Conservation (phyloP, 2,329 filamentous ascomycete species). For the Atkinsonella hypoxylon region DNA sequence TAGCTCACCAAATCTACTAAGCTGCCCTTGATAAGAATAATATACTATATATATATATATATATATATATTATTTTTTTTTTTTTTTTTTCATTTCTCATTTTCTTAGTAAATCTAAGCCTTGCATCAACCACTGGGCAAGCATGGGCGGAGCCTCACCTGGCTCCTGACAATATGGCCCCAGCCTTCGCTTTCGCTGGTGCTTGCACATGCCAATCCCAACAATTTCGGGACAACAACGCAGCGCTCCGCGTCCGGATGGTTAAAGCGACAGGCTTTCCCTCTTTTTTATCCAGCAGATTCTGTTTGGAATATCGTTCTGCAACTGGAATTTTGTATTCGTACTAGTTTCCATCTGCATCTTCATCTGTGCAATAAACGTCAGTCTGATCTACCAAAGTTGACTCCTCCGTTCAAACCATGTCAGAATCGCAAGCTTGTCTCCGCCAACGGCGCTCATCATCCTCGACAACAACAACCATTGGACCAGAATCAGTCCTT, state of each 20-base stretch:
- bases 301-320: neutral
- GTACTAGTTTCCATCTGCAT: neutral
- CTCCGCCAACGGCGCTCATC: constrained; percentile 9
- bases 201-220: constrained; percentile 5
- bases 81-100: too few species aligned
- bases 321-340: neutral
- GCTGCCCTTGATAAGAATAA: too few species aligned
- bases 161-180: too few species aligned
- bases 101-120: too few species aligned
- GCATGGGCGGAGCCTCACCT: too few species aligned
- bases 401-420: neutral
- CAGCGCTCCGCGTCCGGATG: neutral
- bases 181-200: too few species aligned
- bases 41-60: too few species aligned
- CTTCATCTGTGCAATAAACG: neutral
- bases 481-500: constrained; percentile 12
- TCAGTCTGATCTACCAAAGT: neutral
- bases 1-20: too few species aligned
- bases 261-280: too few species aligned
- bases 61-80: too few species aligned
- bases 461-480: constrained; percentile 15
- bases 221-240: constrained; percentile 4
- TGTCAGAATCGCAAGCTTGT: neutral
- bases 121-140: too few species aligned
- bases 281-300: neutral